Conservation (phyloP, 1,139 yeast species). For the Saccharomyces hybrid region DNA sequence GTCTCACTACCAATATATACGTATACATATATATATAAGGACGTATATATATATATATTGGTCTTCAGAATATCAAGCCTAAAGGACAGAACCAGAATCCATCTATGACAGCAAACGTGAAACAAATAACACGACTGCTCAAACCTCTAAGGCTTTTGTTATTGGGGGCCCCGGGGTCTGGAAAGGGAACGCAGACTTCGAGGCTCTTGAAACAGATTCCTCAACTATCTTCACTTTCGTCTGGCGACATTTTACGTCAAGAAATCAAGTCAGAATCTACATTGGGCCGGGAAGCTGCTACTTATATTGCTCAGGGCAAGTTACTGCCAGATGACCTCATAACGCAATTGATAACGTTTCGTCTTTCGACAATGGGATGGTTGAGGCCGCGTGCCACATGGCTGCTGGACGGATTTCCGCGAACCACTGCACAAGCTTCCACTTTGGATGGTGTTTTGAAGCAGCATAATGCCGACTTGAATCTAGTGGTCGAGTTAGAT, state of each 20-base stretch:
- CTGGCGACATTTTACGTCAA: conserved; percentile 74
- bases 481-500: conserved; percentile 75
- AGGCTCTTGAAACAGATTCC: conserved; percentile 52
- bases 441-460: conserved; percentile 45
- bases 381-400: conserved; percentile 46
- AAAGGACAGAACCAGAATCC: neutral
- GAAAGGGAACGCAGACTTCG: conserved; percentile 84
- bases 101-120: neutral
- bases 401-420: conserved; percentile 88
- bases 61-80: neutral
- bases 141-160: conserved; percentile 61
- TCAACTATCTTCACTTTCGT: conserved; percentile 49
- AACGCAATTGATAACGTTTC: conserved; percentile 49
- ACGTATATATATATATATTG: neutral
- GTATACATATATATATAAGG: neutral
- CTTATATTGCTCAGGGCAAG: conserved; percentile 52
- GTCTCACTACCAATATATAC: neutral
- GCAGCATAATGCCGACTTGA: conserved; percentile 41
- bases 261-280: conserved; percentile 52
- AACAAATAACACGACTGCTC: neutral
- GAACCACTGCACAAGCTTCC: conserved; percentile 67
- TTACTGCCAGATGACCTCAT: conserved; percentile 72
- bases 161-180: conserved; percentile 92
- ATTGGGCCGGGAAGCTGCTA: conserved; percentile 53
- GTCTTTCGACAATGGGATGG: conserved; percentile 42